These are phyloP conservation scores for Acanthamoeba divionensis DNA, from an alignment of 208 protist species.

Conservation along the genomic window DNA sequence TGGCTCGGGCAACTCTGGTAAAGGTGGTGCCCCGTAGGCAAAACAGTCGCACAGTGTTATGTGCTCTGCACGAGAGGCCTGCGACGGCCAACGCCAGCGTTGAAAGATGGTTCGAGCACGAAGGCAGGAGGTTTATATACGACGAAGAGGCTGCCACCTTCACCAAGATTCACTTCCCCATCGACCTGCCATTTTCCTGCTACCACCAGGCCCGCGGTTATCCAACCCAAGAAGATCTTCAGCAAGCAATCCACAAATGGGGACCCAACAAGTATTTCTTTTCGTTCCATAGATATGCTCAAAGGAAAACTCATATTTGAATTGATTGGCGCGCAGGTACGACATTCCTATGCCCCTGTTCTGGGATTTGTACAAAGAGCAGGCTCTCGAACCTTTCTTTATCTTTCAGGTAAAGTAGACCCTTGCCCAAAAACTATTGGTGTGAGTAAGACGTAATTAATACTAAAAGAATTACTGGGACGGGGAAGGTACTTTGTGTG, in stretches of 20 bases:
- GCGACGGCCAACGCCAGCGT: neutral
- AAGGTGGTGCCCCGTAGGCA: conserved; percentile 17
- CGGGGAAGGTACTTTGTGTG: conserved; percentile 89
- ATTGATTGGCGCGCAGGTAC: neutral
- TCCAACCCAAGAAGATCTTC: neutral
- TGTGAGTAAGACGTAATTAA: neutral
- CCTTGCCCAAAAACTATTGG: conserved; percentile 82
- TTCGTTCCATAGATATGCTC: neutral
- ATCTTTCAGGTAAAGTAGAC: conserved; percentile 98
- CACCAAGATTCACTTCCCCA: conserved; percentile 14
- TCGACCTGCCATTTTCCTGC: neutral
- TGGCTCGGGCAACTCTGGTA: neutral
- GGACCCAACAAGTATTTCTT: neutral
- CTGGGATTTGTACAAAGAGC: conserved; percentile 33
- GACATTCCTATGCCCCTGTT: conserved; percentile 45
- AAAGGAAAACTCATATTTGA: neutral
- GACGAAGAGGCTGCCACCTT: neutral
- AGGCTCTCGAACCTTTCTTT: conserved; percentile 91
- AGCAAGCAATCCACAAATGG: neutral
- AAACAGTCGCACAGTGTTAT: neutral
- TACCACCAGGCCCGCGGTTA: neutral
- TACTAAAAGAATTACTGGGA: neutral
- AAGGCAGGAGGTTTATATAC: neutral
- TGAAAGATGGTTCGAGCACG: neutral
- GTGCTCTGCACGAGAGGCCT: neutral